Evolutionary conservation across 345 rosid genomes (phyloP), one percentile per base, ranked within the genome.

Genomic region (Citrus sp.): DNA sequence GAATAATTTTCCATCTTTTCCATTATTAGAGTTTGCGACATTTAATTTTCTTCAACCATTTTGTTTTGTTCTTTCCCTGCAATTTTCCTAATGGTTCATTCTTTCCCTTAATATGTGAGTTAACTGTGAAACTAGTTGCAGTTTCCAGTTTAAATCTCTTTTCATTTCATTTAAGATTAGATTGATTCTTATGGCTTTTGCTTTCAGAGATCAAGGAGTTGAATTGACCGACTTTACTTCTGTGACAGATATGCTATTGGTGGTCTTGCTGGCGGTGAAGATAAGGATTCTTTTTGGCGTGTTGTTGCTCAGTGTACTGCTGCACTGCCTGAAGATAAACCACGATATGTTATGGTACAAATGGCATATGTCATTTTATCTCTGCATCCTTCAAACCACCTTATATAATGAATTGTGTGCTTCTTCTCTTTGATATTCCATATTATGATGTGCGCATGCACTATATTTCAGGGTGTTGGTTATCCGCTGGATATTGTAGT

Each of bases 261-360:
- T 82, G 97, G 97, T 81, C 97, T 92, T 84, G 75, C 94, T 78
- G 97, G 97, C 4, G 94, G 97, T 35, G 97, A 92, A 88, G 97
- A 92, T 70, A 91, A 92, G 84, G 95, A 92, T 82, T 91, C 95
- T 73, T 92, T 92, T 87, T 91, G 95, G 93, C 93, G 93, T 68
- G 90, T 92, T 79, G 93, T 92, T 82, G 95, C 95, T 78, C 97
- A 89, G 82, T 92, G 97, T 72, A 91, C 97, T 38, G 95, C 89
- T 76, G 79, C 90, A 68, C 74, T 91, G 85, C 97, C 93, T 42
- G 95, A 90, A 75, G 87, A 92, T 79, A 92, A 92, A 86, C 97
- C 97, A 14, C 87, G 95, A 82, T 92, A 92, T 87, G 95, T 92
- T 49, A 90, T 91, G 95, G 95, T 92, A 82, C 9, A 80, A 27